Conservation (phyloP, 148 eudicot genomes). For the Vaccinium macrocarpon region DNA sequence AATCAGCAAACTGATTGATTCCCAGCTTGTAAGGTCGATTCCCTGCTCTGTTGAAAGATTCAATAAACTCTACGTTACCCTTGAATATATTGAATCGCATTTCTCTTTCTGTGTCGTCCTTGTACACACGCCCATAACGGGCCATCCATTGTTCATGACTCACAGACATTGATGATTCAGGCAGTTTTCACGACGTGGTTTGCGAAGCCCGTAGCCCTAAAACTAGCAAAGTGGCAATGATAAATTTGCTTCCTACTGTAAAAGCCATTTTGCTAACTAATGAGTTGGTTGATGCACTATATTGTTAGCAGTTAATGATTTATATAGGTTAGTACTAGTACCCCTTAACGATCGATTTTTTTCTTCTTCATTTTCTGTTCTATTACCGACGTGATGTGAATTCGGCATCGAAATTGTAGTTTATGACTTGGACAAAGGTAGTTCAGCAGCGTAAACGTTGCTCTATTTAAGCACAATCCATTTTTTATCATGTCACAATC, state of each 20-base stretch:
- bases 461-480: not conserved
- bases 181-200: not conserved
- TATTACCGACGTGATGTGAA: not conserved
- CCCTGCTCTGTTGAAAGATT: not conserved
- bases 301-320: not conserved
- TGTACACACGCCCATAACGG: not conserved
- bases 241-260: not conserved
- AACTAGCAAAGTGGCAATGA: not conserved
- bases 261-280: not conserved
- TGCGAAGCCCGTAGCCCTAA: not conserved
- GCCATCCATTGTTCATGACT: not conserved
- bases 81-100: not conserved
- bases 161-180: not conserved
- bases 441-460: not conserved
- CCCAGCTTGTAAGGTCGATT: not conserved
- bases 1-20: not conserved
- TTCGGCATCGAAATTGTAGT: not conserved
- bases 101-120: not conserved
- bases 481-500: not conserved
- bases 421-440: not conserved
- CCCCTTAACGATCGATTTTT: not conserved
- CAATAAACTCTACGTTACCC: not conserved
- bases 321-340: too few species aligned
- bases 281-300: not conserved
- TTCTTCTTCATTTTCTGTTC: not conserved